These are phyloP conservation scores for Globisporangium rhizosaccharum DNA, from an alignment of 352 stramenopile species.

Conservation along the genomic window DNA sequence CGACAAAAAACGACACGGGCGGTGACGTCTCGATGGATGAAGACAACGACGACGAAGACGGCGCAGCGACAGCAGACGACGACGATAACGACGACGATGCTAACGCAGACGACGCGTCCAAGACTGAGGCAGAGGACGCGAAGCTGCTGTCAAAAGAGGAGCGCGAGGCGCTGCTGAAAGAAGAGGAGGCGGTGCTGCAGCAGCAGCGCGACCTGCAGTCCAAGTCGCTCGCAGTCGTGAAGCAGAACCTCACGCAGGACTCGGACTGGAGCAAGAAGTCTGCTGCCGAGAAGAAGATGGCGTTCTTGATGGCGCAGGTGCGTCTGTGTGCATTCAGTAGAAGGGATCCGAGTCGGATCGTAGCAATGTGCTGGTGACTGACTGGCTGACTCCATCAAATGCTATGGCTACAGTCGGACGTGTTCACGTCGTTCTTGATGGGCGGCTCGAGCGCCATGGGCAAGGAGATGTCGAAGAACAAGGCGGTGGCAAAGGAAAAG, in stretches of 20 bases:
- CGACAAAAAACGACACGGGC: conserved; percentile 16
- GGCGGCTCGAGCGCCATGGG: conserved; percentile 69
- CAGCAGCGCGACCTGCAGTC: conserved; percentile 75
- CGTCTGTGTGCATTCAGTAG: not conserved
- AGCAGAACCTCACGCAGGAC: conserved; percentile 54
- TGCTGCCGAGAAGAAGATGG: conserved; percentile 67
- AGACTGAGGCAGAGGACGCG: conserved; percentile 17
- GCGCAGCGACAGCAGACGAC: conserved; percentile 15
- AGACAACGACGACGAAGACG: conserved; percentile 23
- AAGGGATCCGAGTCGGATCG: not conserved
- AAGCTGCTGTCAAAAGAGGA: conserved; percentile 55
- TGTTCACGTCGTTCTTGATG: conserved; percentile 88
- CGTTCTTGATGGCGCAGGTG: conserved; percentile 83
- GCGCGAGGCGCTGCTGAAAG: conserved; percentile 43
- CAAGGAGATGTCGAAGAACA: conserved; percentile 67
- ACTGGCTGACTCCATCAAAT: not conserved
- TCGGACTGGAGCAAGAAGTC: conserved; percentile 41
- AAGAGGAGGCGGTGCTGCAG: conserved; percentile 64
- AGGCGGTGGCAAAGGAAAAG: conserved; percentile 30
- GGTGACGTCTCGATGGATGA: conserved; percentile 22
- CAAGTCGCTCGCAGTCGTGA: conserved; percentile 69
- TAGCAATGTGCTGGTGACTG: not conserved
- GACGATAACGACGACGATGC: conserved; percentile 30
- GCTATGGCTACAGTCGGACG: conserved; percentile 43
- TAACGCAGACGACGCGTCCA: conserved; percentile 13